Evolutionary conservation across 768 basidiomycete species (phyloP).

Genomic region (Trametes punicea): DNA sequence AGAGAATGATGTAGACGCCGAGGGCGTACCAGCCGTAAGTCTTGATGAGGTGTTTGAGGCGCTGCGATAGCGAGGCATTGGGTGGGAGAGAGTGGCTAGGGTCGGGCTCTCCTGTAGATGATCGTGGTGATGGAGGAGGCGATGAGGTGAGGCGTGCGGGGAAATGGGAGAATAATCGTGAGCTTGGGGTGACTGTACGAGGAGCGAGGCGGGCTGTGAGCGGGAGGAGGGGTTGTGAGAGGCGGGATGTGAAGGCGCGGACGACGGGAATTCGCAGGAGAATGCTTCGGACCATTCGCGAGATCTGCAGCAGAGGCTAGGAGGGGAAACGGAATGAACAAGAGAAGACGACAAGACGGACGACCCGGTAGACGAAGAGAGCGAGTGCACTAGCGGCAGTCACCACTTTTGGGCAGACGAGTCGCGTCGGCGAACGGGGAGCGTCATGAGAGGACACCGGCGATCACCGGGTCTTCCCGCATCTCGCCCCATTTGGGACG

Average conservation of each 20-base stretch:
- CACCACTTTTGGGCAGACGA: neutral
- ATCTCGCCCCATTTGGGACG: too few relatives aligned
- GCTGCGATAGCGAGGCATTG: conserved; percentile 58
- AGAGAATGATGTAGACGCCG: conserved; percentile 78
- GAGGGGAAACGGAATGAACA: neutral
- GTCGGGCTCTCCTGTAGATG: conserved; percentile 20
- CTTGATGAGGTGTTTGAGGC: conserved; percentile 79
- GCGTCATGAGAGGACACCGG: conserved; percentile 5
- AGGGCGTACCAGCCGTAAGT: conserved; percentile 96
- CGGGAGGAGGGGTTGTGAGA: conserved; percentile 46
- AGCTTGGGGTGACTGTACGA: conserved; percentile 27
- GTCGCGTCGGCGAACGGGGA: neutral
- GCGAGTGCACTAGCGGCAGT: too few relatives aligned
- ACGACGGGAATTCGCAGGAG: conserved; percentile 46
- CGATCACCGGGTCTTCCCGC: neutral
- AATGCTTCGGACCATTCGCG: conserved; percentile 30
- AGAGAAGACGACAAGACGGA: neutral
- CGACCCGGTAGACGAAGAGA: neutral
- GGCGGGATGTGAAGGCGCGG: conserved; percentile 42
- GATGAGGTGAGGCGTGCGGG: conserved; percentile 46
- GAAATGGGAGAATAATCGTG: conserved; percentile 48
- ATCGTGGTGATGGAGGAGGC: conserved; percentile 31
- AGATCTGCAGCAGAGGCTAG: neutral
- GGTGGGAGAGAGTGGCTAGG: conserved; percentile 36
- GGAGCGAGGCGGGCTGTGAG: conserved; percentile 39